Evolutionary conservation across 106 monocot genomes (phyloP).

Genomic region (Hemerocallis citrina): DNA sequence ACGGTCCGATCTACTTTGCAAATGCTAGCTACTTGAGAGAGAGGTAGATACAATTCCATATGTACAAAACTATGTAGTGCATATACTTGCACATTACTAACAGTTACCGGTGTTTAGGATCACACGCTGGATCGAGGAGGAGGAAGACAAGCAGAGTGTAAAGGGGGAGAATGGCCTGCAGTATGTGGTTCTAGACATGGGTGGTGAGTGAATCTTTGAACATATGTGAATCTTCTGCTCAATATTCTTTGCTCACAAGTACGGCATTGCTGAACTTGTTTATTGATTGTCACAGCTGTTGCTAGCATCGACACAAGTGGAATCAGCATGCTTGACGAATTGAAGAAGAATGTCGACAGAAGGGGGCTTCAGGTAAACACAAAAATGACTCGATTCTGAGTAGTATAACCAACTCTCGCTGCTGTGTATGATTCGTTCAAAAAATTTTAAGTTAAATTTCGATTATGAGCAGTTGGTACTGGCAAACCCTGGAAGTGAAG

Average conservation of each 20-base stretch:
- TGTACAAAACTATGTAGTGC: not conserved
- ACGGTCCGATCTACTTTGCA: slow-evolving; percentile 82
- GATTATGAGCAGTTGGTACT: slow-evolving; percentile 48
- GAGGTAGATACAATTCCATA: slow-evolving; percentile 28
- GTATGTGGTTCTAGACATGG: slow-evolving; percentile 81
- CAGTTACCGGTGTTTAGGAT: slow-evolving; percentile 32
- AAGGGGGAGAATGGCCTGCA: slow-evolving; percentile 45
- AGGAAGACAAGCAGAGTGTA: slow-evolving; percentile 42
- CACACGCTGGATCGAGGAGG: slow-evolving; percentile 79
- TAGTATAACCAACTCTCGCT: too few relatives aligned
- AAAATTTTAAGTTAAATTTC: not conserved
- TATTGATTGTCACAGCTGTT: slow-evolving; percentile 44
- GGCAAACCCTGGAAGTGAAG: slow-evolving; percentile 85
- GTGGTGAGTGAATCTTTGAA: slow-evolving; percentile 55
- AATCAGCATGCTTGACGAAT: slow-evolving; percentile 81
- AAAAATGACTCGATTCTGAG: too few relatives aligned
- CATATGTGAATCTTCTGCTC: too few relatives aligned
- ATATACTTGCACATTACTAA: not conserved
- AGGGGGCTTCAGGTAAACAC: slow-evolving; percentile 51
- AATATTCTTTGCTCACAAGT: not conserved
- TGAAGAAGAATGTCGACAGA: slow-evolving; percentile 48
- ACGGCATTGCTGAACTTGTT: too few relatives aligned
- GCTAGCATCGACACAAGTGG: slow-evolving; percentile 91
- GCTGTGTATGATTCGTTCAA: too few relatives aligned
- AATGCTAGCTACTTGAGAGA: slow-evolving; percentile 85